These are phyloP conservation scores for Candida oleophila DNA, from an alignment of 805 yeast species.

Conservation along the genomic window DNA sequence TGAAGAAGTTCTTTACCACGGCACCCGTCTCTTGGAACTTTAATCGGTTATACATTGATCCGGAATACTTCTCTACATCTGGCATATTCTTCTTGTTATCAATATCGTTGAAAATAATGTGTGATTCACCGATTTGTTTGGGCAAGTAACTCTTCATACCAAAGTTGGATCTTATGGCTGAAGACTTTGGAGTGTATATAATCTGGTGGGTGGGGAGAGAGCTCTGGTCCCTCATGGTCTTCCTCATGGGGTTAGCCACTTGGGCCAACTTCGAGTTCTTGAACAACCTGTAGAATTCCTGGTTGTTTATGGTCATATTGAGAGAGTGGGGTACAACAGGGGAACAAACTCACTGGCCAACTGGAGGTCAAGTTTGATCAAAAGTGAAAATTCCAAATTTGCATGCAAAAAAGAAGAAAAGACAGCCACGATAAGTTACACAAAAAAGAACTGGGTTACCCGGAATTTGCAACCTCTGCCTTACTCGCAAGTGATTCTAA, in stretches of 20 bases:
- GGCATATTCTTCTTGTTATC: slow-evolving; percentile 70
- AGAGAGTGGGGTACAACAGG: too few species aligned
- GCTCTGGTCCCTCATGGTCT: slow-evolving; percentile 25
- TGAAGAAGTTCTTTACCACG: slow-evolving; percentile 36
- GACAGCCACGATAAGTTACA: too few species aligned
- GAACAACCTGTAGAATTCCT: slow-evolving; percentile 33
- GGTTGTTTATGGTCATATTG: slow-evolving; percentile 16
- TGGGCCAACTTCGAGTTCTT: slow-evolving; percentile 43
- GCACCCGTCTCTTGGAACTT: slow-evolving; percentile 71
- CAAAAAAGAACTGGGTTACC: background rate
- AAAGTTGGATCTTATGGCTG: slow-evolving; percentile 66
- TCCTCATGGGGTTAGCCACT: slow-evolving; percentile 42
- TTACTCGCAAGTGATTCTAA: background rate
- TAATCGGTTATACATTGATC: slow-evolving; percentile 56
- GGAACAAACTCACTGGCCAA: too few species aligned
- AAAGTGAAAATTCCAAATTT: background rate
- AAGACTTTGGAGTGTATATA: slow-evolving; percentile 64
- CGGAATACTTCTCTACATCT: slow-evolving; percentile 64
- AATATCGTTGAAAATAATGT: slow-evolving; percentile 61
- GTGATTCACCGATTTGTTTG: slow-evolving; percentile 53
- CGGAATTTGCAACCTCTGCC: background rate
- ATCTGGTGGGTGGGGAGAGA: slow-evolving; percentile 68
- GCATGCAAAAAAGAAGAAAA: background rate
- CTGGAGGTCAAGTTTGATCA: too few species aligned
- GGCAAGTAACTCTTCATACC: slow-evolving; percentile 77